phyloP scores from a whole-genome alignment of 352 stramenopile genomes.

The Phytopythium cucurbitacearum region DNA sequence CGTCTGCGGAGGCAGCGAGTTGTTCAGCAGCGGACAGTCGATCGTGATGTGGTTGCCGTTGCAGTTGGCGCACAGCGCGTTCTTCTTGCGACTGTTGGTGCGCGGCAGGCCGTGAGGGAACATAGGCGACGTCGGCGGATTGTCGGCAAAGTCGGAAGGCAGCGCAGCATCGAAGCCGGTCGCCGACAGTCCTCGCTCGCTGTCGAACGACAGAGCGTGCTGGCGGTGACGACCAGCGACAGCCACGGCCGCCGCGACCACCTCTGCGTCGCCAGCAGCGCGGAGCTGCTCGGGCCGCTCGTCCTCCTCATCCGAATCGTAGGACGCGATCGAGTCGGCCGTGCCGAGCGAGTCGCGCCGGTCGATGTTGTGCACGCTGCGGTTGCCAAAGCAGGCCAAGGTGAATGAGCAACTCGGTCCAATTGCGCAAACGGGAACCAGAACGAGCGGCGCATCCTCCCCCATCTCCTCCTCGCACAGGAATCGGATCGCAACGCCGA shows the following conservation, averaged over 20 bases:
- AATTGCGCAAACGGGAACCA: slow-evolving; percentile 10
- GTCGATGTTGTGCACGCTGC: slow-evolving; percentile 74
- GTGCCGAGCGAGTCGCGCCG: slow-evolving; percentile 38
- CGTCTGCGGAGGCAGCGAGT: slow-evolving; percentile 21
- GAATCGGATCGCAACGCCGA: neutral
- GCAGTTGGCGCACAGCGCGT: slow-evolving; percentile 71
- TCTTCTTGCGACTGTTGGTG: slow-evolving; percentile 60
- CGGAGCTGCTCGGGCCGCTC: slow-evolving; percentile 5
- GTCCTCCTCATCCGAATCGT: slow-evolving; percentile 28
- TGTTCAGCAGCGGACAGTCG: slow-evolving; percentile 68
- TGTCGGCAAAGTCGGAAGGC: neutral
- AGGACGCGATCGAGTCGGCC: slow-evolving; percentile 31
- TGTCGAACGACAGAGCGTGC: slow-evolving; percentile 40
- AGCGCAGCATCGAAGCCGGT: slow-evolving; percentile 15
- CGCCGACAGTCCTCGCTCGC: slow-evolving; percentile 12
- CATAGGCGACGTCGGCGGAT: slow-evolving; percentile 17
- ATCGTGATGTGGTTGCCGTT: slow-evolving; percentile 82
- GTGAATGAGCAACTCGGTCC: slow-evolving; percentile 5
- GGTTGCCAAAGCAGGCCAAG: neutral
- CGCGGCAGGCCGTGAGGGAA: slow-evolving; percentile 33
- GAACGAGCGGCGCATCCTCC: neutral
- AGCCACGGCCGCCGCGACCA: slow-evolving; percentile 35
- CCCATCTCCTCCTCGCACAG: neutral
- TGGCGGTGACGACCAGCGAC: slow-evolving; percentile 34
- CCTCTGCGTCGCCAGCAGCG: slow-evolving; percentile 23